Percentiles rank a stretch among this genome's conserved stretches.
phyloP scores from a whole-genome alignment of 176 grass and related monocot genomes.

The Saccharum officinarum region DNA sequence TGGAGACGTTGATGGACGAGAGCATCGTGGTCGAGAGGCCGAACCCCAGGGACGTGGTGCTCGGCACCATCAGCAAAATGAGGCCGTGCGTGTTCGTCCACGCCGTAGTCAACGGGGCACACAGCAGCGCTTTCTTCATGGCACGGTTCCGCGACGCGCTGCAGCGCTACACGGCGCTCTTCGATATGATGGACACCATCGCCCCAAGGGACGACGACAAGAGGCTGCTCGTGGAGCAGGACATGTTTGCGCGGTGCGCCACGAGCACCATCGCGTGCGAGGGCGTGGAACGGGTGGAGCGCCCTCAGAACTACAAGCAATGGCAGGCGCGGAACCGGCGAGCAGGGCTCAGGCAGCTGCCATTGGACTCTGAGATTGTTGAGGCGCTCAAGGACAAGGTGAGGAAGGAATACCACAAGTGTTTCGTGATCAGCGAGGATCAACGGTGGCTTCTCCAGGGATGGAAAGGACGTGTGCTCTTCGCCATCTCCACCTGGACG shows the following conservation, averaged over 20 bases:
- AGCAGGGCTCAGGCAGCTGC: constrained; percentile 41
- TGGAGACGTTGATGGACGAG: constrained; percentile 42
- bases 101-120: constrained; percentile 14
- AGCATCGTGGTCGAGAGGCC: neutral
- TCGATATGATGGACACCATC: constrained; percentile 43
- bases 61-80: constrained; percentile 36
- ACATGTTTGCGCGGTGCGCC: neutral
- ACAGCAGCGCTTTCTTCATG: constrained; percentile 31
- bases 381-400: constrained; percentile 27
- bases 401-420: constrained; percentile 34
- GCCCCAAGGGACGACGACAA: neutral
- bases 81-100: constrained; percentile 33
- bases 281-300: constrained; percentile 36
- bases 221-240: constrained; percentile 38
- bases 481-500: constrained; percentile 41
- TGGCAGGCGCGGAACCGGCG: constrained; percentile 28
- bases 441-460: constrained; percentile 40
- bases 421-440: constrained; percentile 40
- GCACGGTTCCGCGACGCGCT: constrained; percentile 48
- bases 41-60: constrained; percentile 42
- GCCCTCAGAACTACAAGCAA: constrained; percentile 42
- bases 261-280: constrained; percentile 52
- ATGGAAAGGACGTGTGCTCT: constrained; percentile 52
- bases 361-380: neutral
- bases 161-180: constrained; percentile 19